Evolutionary conservation across 169 alveolate species (phyloP).

Genomic region (Pseudocohnilembus persalinus): DNA sequence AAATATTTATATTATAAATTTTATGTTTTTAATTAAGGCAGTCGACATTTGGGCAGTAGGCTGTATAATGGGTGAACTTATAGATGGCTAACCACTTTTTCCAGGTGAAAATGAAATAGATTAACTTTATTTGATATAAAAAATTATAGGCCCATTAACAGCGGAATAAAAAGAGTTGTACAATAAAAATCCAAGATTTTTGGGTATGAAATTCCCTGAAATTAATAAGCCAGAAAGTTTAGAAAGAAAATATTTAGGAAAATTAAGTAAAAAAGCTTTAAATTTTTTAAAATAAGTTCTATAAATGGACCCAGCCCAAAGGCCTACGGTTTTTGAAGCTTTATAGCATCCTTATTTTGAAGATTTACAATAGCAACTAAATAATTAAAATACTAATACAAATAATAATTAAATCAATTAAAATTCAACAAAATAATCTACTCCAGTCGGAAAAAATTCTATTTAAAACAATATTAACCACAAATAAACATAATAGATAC

Average conservation of each 20-base stretch:
- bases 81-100: conserved; percentile 71
- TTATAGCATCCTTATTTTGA: conserved; percentile 73
- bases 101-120: conserved; percentile 83
- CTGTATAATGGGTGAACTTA: conserved; percentile 70
- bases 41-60: conserved; percentile 86
- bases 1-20: too few species aligned
- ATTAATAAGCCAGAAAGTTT: conserved; percentile 73
- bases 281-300: conserved; percentile 76
- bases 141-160: conserved; percentile 69
- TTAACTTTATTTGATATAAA: conserved; percentile 58
- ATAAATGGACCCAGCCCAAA: conserved; percentile 76
- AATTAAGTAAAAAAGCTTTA: conserved; percentile 71
- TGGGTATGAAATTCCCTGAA: conserved; percentile 79
- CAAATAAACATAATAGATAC: too few species aligned
- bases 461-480: too few species aligned
- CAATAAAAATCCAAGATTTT: conserved; percentile 70
- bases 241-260: conserved; percentile 75
- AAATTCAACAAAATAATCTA: neutral
- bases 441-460: too few species aligned
- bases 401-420: too few species aligned
- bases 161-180: conserved; percentile 64
- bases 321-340: conserved; percentile 69
- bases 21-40: too few species aligned
- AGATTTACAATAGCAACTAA: conserved; percentile 17
- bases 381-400: neutral